Conservation (phyloP, 352 stramenopile genomes). For the Phytophthora cactorum region DNA sequence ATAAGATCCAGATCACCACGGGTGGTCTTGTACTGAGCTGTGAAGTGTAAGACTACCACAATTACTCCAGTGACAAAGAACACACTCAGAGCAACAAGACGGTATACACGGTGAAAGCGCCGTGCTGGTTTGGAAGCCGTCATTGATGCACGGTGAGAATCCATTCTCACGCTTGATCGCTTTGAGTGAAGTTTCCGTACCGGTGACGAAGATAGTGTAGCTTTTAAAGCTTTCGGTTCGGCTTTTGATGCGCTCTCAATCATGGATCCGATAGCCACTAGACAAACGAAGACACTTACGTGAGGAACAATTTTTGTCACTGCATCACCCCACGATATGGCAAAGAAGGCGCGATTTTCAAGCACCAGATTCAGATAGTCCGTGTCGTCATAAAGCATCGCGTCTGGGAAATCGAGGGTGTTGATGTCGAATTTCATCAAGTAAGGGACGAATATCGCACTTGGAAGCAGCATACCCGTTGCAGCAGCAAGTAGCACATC, state of each 20-base stretch:
- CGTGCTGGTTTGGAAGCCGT: neutral
- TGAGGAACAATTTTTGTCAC: conserved; percentile 43
- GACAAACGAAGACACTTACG: conserved; percentile 40
- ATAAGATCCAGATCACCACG: neutral
- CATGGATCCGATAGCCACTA: conserved; percentile 32
- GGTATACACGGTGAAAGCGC: neutral
- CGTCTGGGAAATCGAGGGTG: conserved; percentile 38
- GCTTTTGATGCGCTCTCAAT: neutral
- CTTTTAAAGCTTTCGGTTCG: neutral
- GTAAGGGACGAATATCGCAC: conserved; percentile 23
- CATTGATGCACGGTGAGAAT: neutral
- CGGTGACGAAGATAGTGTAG: neutral
- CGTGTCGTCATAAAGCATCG: conserved; percentile 49
- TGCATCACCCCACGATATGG: conserved; percentile 30
- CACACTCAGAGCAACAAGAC: neutral
- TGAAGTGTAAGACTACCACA: neutral
- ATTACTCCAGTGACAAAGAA: neutral
- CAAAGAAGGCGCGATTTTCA: conserved; percentile 52
- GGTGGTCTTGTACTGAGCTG: neutral
- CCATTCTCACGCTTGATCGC: neutral
- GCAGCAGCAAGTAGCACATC: conserved; percentile 3
- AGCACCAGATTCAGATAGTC: conserved; percentile 51
- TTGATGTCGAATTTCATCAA: conserved; percentile 36
- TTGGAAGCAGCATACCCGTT: conserved; percentile 15
- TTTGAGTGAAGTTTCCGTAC: neutral